Evolutionary conservation across 257 asterid species (phyloP), one percentile per base, ranked within the genome.

Genomic region (Dorcoceras hygrometricum): DNA sequence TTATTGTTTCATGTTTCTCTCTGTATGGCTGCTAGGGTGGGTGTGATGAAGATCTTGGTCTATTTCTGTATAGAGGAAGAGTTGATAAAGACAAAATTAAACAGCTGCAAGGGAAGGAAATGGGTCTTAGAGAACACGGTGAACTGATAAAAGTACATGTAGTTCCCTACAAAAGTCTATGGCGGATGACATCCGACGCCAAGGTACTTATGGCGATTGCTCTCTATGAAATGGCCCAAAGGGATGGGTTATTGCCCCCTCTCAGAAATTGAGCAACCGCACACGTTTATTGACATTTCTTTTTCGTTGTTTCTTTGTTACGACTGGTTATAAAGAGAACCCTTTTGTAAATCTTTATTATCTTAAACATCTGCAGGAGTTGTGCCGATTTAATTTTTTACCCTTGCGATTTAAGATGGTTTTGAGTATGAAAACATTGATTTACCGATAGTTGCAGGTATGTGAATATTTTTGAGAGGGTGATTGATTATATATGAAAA

Each of bases 111-210:
- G 96, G 96, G 57, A 91, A 86, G 68, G 79, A 89, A 81, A 91
- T 89, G 1, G 96, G 96, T 24, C 83, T 89, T 26, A 73, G 98
- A 6, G 98, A 91, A 24, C 95, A 84, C 24, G 96, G 98, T 3
- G 96, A 91, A 77, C 70, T 91, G 69, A 91, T 89, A 24, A 83
- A 76, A 60, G 92, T 91, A 28, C 98, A 80, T 26, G 86, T 89
- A 16, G 96, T 91, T 68, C 95, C 96, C 60, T 91, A 87, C 53
- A 71, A 76, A 29, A 73, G 71, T 43, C 89, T 91, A 0, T 91
- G 98, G 98, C 95, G 88, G 14, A 69, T 62, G 68, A 91, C 98
- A 1, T 89, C 96, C 28, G 98, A 91, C 80, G 98, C 96, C 20
- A 91, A 91, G 72, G 84, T 82, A 39, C 81, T 91, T 51, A 81